phyloP scores from a whole-genome alignment of 352 stramenopile species.

The Globisporangium paroecandrum region DNA sequence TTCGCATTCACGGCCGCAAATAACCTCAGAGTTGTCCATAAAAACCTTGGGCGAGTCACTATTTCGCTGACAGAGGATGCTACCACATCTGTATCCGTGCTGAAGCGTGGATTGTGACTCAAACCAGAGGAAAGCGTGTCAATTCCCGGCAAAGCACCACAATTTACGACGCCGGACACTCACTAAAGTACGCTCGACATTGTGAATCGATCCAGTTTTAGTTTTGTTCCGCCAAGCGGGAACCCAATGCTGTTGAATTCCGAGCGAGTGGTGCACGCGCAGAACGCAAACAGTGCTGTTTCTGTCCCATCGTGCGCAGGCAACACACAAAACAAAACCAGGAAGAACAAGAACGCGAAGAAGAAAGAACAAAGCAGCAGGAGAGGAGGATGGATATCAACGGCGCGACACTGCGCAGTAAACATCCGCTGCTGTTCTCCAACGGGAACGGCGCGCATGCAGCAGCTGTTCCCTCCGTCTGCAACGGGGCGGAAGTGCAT shows the following conservation, averaged over 20 bases:
- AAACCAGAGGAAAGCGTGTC: too few relatives aligned
- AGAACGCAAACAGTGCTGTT: slow-evolving; percentile 1
- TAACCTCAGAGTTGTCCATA: neutral
- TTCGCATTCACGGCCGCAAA: neutral
- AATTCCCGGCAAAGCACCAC: too few relatives aligned
- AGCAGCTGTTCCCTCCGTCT: neutral
- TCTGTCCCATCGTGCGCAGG: slow-evolving; percentile 3
- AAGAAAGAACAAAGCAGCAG: neutral
- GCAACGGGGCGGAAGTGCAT: slow-evolving; percentile 14
- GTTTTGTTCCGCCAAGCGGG: neutral
- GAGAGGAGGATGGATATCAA: neutral
- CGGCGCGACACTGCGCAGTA: slow-evolving; percentile 4
- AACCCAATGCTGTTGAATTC: neutral
- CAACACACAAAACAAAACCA: neutral
- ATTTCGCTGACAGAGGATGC: neutral
- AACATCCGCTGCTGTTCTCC: neutral
- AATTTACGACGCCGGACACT: too few relatives aligned
- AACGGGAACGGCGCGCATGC: slow-evolving; percentile 1
- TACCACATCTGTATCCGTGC: too few relatives aligned
- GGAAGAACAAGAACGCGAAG: slow-evolving; percentile 3
- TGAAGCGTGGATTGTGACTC: too few relatives aligned
- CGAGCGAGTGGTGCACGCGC: slow-evolving; percentile 1
- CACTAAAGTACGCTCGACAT: too few relatives aligned
- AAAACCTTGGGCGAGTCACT: neutral
- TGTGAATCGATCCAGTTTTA: too few relatives aligned